Conservation (phyloP, 2,329 filamentous ascomycete species). For the Pseudocercospora macadamiae region DNA sequence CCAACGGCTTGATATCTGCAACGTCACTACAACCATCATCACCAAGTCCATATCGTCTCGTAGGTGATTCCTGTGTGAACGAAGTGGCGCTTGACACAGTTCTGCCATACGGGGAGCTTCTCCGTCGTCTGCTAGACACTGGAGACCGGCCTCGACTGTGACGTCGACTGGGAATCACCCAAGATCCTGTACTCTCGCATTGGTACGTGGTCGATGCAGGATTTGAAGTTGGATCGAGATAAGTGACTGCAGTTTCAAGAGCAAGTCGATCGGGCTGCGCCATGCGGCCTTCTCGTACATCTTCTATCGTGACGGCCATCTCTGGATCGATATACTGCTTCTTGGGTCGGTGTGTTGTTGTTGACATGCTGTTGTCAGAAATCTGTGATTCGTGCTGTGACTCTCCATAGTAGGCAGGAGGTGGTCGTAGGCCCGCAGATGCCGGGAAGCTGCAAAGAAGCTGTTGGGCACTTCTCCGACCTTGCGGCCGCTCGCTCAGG, state of each 20-base stretch:
- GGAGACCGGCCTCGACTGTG: conserved; percentile 39
- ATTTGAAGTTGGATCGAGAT: conserved; percentile 41
- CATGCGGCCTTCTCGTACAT: conserved; percentile 38
- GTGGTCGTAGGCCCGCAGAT: conserved; percentile 19
- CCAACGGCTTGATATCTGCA: conserved; percentile 10
- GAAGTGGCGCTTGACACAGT: conserved; percentile 36
- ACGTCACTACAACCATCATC: conserved; percentile 3
- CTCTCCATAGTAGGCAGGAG: conserved; percentile 15
- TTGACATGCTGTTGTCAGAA: conserved; percentile 44
- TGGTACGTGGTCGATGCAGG: conserved; percentile 48
- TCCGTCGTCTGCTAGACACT: conserved; percentile 36
- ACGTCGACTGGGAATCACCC: conserved; percentile 43
- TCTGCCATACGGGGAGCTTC: conserved; percentile 40
- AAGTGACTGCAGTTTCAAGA: conserved; percentile 33
- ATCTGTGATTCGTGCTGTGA: conserved; percentile 29
- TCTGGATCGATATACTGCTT: conserved; percentile 54
- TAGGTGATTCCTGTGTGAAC: conserved; percentile 24
- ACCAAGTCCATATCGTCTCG: not conserved
- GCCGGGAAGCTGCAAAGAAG: conserved; percentile 71
- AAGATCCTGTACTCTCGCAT: conserved; percentile 49
- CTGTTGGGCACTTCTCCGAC: conserved; percentile 71
- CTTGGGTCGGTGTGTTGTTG: conserved; percentile 43
- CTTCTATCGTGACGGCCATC: conserved; percentile 48
- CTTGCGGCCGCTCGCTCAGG: conserved; percentile 71
- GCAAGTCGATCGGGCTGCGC: conserved; percentile 12